A percentile compares a stretch with the other conserved stretches of the same genome.
Conservation (phyloP, 208 protist genomes). For the Leishmania tarentolae region DNA sequence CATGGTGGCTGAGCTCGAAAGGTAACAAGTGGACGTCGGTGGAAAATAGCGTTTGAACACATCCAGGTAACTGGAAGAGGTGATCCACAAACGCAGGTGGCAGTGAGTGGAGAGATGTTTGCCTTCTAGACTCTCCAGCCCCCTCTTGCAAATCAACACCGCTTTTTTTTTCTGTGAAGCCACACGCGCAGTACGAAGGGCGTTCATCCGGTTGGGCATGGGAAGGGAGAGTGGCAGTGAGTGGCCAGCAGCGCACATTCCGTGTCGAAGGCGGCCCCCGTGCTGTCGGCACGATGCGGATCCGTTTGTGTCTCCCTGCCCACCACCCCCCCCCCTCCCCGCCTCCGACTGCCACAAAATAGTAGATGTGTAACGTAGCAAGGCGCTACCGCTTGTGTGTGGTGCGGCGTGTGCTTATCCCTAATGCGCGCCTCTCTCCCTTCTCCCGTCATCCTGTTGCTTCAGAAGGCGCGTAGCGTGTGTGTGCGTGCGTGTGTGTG, state of each 20-base stretch:
- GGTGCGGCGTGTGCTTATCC: too few species aligned
- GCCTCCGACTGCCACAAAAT: too few species aligned
- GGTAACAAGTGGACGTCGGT: background rate
- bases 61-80: background rate
- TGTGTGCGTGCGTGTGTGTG: too few species aligned
- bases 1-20: constrained; percentile 36
- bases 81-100: background rate
- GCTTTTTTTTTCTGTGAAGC: background rate
- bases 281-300: background rate
- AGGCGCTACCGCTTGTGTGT: too few species aligned
- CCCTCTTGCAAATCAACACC: too few species aligned
- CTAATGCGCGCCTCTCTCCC: too few species aligned
- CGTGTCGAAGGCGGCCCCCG: background rate
- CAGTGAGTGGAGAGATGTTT: background rate
- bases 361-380: too few species aligned
- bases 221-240: background rate
- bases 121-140: background rate
- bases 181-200: background rate
- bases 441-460: too few species aligned
- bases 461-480: too few species aligned
- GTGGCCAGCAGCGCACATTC: background rate
- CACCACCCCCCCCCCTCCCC: too few species aligned
- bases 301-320: background rate
- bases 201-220: background rate
- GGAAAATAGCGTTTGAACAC: background rate